phyloP scores from a whole-genome alignment of 108 stramenopile species.

The Epipyxis sp. region DNA sequence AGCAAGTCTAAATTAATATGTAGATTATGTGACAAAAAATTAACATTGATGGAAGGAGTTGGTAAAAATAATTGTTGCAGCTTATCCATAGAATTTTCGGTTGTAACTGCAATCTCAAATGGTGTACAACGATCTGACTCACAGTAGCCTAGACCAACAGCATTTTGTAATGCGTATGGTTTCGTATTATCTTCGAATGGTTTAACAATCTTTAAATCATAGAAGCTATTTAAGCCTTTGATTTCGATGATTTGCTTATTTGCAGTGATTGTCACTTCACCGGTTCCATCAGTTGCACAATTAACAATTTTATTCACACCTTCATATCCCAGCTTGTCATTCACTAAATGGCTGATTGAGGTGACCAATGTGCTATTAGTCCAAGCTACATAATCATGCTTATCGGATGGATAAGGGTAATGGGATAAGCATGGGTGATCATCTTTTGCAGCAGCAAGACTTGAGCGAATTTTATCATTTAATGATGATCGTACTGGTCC shows the following conservation, averaged over 20 bases:
- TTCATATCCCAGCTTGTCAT: not conserved
- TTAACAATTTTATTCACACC: constrained; percentile 22
- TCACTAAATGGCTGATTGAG: not conserved
- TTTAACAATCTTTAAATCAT: not conserved
- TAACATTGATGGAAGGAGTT: too few species aligned
- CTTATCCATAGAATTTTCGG: too few species aligned
- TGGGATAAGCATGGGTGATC: constrained; percentile 14
- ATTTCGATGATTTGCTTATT: not conserved
- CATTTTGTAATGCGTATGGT: not conserved
- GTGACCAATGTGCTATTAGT: not conserved
- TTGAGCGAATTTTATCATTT: not conserved
- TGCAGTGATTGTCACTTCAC: not conserved
- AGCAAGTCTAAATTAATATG: not conserved
- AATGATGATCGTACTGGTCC: not conserved
- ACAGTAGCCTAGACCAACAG: not conserved
- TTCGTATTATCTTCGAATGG: not conserved
- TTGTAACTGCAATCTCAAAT: too few species aligned
- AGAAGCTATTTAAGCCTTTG: constrained; percentile 9
- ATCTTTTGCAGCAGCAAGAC: not conserved
- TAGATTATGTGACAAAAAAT: too few species aligned
- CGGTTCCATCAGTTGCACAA: constrained; percentile 21
- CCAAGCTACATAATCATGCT: not conserved
- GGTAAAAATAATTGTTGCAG: too few species aligned
- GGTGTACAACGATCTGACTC: too few species aligned
- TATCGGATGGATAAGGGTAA: not conserved